Conservation (phyloP, 345 rosid species). For the Moricandia moricandioides region DNA sequence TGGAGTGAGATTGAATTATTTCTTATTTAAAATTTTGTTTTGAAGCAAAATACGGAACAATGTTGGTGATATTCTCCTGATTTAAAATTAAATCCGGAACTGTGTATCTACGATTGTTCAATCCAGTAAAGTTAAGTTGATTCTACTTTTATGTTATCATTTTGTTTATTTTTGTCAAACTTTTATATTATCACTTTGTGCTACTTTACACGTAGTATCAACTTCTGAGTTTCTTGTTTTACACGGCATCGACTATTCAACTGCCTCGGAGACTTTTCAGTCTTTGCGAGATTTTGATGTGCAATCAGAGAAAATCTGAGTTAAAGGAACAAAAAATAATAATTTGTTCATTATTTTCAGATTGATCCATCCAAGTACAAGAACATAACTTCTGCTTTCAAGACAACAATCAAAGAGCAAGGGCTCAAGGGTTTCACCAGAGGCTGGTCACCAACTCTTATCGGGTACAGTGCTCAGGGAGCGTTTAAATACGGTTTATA, state of each 20-base stretch:
- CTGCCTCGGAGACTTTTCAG: neutral
- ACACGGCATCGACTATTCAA: constrained; percentile 21
- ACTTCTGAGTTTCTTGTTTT: constrained; percentile 7
- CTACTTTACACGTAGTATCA: constrained; percentile 3
- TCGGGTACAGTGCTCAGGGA: constrained; percentile 96
- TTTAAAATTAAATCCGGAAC: no score
- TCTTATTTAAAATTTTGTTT: no score
- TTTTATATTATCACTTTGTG: neutral
- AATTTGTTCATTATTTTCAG: constrained; percentile 41
- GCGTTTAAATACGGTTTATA: constrained; percentile 90
- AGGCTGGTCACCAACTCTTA: constrained; percentile 92
- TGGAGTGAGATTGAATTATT: no score
- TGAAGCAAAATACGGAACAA: no score
- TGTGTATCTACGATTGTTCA: no score
- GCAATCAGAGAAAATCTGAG: neutral
- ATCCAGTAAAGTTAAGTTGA: neutral
- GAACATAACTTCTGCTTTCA: constrained; percentile 71
- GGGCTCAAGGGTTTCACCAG: constrained; percentile 74
- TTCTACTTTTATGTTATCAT: neutral
- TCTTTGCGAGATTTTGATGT: neutral
- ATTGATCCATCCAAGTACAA: constrained; percentile 87
- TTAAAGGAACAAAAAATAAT: no score
- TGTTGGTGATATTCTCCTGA: no score
- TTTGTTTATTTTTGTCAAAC: no score
- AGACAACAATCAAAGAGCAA: constrained; percentile 75